Conservation (phyloP, 345 rosid species). For the Orychophragmus violaceus region DNA sequence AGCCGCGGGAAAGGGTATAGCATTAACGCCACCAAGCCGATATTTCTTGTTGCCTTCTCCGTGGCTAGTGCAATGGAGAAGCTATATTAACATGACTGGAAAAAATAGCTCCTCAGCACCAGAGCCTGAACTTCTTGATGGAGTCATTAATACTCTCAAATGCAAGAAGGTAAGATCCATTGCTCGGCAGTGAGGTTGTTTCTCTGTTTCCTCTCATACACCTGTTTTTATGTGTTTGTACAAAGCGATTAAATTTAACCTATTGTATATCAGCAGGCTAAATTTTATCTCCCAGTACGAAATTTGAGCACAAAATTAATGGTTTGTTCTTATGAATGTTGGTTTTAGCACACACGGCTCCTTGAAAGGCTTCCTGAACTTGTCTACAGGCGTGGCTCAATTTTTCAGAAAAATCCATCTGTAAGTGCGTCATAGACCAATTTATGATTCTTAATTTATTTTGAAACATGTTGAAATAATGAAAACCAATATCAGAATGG, state of each 20-base stretch:
- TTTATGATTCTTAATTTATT: constrained; percentile 2
- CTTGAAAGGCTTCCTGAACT: constrained; percentile 77
- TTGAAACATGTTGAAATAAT: background rate
- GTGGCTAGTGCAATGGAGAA: too few relatives aligned
- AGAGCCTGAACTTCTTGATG: constrained; percentile 65
- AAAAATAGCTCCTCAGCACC: constrained; percentile 51
- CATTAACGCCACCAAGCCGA: constrained; percentile 43
- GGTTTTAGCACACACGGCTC: constrained; percentile 65
- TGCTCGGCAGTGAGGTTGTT: background rate
- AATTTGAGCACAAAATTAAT: constrained; percentile 13
- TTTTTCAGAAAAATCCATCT: constrained; percentile 56
- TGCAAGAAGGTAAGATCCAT: constrained; percentile 71
- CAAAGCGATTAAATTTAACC: background rate
- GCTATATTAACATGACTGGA: constrained; percentile 57
- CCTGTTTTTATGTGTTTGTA: too few relatives aligned
- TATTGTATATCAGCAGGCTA: background rate
- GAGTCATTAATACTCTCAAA: constrained; percentile 50
- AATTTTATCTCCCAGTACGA: background rate
- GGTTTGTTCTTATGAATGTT: constrained; percentile 1
- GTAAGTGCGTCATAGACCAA: too few relatives aligned
- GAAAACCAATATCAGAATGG: background rate
- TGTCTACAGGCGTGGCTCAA: constrained; percentile 58
- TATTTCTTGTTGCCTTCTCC: too few relatives aligned
- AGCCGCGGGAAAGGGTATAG: constrained; percentile 57
- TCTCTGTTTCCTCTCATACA: constrained; percentile 15